These are phyloP conservation scores for Nevesoporus exiguus DNA, from an alignment of 768 basidiomycete species.

Conservation along the genomic window DNA sequence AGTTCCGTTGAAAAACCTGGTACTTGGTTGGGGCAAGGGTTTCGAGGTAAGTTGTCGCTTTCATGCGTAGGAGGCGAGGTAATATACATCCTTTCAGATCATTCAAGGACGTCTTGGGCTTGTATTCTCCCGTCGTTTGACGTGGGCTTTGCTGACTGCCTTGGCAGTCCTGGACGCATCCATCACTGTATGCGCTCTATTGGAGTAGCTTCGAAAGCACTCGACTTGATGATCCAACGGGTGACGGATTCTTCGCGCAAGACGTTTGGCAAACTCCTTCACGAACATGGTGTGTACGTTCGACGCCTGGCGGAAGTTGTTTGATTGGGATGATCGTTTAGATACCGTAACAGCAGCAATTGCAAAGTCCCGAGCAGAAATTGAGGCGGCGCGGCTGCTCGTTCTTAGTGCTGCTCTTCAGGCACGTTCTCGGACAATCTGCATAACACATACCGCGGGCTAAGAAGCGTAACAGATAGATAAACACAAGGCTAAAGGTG, in stretches of 20 bases:
- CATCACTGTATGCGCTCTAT: constrained; percentile 99
- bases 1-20: constrained; percentile 76
- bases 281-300: constrained; percentile 72
- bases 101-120: constrained; percentile 95
- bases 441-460: neutral
- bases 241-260: constrained; percentile 90
- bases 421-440: constrained; percentile 34
- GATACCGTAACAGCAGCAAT: constrained; percentile 89
- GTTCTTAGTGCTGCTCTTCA: constrained; percentile 91
- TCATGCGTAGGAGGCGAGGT: neutral
- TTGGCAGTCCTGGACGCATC: constrained; percentile 81
- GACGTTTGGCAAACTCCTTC: constrained; percentile 90
- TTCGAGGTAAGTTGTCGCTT: constrained; percentile 63
- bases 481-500: constrained; percentile 86
- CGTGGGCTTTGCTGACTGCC: neutral
- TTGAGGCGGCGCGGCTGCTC: constrained; percentile 82
- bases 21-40: constrained; percentile 91
- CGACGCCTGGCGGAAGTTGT: neutral
- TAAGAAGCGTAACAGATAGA: constrained; percentile 63
- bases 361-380: constrained; percentile 89
- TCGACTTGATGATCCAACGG: constrained; percentile 85
- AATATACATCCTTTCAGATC: constrained; percentile 45
- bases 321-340: constrained; percentile 27
- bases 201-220: constrained; percentile 77
- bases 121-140: constrained; percentile 14